Conservation (phyloP, 140 eudicot genomes). For the Oenanthe javanica region DNA sequence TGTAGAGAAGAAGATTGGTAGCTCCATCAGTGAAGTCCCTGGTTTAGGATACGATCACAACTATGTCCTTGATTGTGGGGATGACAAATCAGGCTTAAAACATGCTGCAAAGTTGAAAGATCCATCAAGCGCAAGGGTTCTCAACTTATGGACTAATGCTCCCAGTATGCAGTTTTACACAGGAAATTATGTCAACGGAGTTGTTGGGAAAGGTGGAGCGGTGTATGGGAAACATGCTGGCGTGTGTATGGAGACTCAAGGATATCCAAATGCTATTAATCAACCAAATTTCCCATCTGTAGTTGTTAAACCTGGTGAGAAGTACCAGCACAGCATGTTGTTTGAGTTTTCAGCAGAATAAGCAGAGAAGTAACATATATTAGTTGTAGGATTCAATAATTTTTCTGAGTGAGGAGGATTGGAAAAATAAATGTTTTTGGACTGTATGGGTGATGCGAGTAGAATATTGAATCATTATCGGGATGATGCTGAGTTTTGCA, state of each 20-base stretch:
- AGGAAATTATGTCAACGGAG: slow-evolving; percentile 61
- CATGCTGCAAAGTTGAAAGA: slow-evolving; percentile 68
- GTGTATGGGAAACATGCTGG: slow-evolving; percentile 66
- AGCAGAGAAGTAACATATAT: neutral
- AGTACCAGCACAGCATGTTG: slow-evolving; percentile 78
- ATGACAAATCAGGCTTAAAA: slow-evolving; percentile 70
- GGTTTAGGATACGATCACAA: slow-evolving; percentile 94
- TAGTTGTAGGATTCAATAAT: neutral
- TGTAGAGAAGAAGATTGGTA: slow-evolving; percentile 59
- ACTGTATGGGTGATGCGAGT: neutral
- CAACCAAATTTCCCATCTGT: slow-evolving; percentile 64
- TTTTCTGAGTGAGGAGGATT: neutral
- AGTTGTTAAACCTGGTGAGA: slow-evolving; percentile 72
- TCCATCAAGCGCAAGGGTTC: slow-evolving; percentile 61
- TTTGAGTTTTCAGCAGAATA: slow-evolving; percentile 72
- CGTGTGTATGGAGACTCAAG: slow-evolving; percentile 86
- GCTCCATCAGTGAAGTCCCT: slow-evolving; percentile 46
- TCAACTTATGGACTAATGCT: slow-evolving; percentile 78
- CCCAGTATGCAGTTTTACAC: slow-evolving; percentile 96
- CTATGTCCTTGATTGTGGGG: slow-evolving; percentile 82
- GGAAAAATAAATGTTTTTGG: neutral
- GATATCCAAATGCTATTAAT: slow-evolving; percentile 83
- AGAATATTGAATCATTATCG: neutral
- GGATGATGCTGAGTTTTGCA: neutral
- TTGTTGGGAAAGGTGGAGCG: slow-evolving; percentile 84